phyloP scores from a whole-genome alignment of 352 stramenopile genomes.

The Phytophthora hibernalis region DNA sequence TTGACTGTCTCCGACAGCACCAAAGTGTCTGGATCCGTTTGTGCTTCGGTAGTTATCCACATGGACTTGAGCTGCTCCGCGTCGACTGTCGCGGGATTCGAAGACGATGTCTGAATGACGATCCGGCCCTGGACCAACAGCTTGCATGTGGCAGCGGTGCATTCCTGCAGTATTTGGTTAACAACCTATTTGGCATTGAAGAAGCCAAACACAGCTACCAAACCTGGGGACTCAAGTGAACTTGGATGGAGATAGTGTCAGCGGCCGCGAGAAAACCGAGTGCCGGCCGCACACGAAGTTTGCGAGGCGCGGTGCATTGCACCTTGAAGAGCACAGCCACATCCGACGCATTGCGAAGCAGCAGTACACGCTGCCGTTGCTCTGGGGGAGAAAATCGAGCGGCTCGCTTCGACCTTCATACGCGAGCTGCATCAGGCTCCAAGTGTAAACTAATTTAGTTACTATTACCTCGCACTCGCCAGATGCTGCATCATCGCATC shows the following conservation, averaged over 20 bases:
- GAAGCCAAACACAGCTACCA: background rate
- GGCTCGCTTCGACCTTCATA: constrained; percentile 6
- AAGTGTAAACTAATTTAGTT: background rate
- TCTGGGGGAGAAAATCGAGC: constrained; percentile 15
- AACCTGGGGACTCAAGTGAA: constrained; percentile 47
- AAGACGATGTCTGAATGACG: background rate
- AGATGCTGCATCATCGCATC: background rate
- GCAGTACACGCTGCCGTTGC: constrained; percentile 3
- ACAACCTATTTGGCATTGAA: background rate
- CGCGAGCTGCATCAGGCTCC: constrained; percentile 15
- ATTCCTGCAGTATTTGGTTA: constrained; percentile 28
- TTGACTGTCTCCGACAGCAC: constrained; percentile 47
- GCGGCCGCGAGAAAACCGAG: constrained; percentile 23
- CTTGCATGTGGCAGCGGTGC: constrained; percentile 40
- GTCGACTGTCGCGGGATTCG: background rate
- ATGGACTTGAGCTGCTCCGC: constrained; percentile 26
- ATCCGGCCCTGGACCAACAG: constrained; percentile 37
- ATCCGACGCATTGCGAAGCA: constrained; percentile 9
- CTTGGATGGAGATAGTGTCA: constrained; percentile 20
- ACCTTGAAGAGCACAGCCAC: constrained; percentile 50
- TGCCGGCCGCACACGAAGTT: constrained; percentile 47
- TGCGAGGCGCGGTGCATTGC: constrained; percentile 46
- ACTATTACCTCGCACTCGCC: background rate
- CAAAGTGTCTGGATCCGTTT: constrained; percentile 31
- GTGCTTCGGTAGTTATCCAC: constrained; percentile 36